Conservation (phyloP, 1,284 basidiomycete species). For the Cystobasidiaceae sp. region DNA sequence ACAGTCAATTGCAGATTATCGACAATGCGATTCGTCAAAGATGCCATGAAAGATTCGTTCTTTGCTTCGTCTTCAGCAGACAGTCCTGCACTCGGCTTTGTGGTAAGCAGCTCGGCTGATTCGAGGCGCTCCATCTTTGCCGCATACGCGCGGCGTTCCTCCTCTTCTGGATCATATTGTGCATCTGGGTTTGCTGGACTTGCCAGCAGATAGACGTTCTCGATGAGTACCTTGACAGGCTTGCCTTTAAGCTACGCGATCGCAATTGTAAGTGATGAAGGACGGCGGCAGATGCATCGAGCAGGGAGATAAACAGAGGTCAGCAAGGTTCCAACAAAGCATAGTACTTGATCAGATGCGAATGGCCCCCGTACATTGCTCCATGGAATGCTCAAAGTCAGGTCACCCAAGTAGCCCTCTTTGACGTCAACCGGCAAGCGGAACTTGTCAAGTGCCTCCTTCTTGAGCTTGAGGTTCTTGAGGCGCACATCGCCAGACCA, state of each 20-base stretch:
- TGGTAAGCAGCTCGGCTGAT: constrained; percentile 76
- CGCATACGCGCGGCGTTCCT: constrained; percentile 73
- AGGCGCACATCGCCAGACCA: constrained; percentile 66
- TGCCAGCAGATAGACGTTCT: constrained; percentile 94
- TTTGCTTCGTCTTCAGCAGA: constrained; percentile 63
- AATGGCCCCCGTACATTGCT: constrained; percentile 51
- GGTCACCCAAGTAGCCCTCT: constrained; percentile 88
- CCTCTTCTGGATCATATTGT: constrained; percentile 72
- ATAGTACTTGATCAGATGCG: background rate
- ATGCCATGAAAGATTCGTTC: constrained; percentile 73
- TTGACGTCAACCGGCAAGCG: constrained; percentile 91
- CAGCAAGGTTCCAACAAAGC: background rate
- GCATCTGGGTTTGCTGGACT: constrained; percentile 68
- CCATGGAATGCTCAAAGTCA: constrained; percentile 93
- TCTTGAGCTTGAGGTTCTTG: constrained; percentile 79
- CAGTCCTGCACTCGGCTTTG: constrained; percentile 54
- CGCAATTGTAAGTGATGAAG: background rate
- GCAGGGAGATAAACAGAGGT: background rate
- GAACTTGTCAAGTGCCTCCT: constrained; percentile 91
- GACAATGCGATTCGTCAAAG: constrained; percentile 82
- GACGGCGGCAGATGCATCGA: background rate
- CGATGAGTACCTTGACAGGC: constrained; percentile 85
- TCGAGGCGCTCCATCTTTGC: constrained; percentile 83
- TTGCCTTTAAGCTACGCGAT: constrained; percentile 68
- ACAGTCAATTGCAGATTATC: constrained; percentile 96